Conservation (phyloP, 1,284 basidiomycete species). For the Ceratobasidium sp. region DNA sequence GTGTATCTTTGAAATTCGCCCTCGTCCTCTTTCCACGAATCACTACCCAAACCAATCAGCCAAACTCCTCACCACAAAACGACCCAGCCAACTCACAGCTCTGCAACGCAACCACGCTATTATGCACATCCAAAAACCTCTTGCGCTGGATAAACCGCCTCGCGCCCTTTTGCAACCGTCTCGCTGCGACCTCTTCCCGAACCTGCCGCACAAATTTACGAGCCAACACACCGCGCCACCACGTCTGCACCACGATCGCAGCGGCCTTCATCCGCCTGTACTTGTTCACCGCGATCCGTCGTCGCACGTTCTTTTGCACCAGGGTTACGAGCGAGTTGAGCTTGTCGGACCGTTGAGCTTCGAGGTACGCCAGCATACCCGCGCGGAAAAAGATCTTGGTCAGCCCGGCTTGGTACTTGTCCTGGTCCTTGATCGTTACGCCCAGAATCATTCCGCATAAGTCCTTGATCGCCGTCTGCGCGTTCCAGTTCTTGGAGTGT, state of each 20-base stretch:
- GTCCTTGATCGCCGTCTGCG: conserved; percentile 74
- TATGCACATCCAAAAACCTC: conserved; percentile 71
- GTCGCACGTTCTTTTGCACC: conserved; percentile 96
- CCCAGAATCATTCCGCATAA: conserved; percentile 90
- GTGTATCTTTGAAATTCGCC: conserved; percentile 68
- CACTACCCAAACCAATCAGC: conserved; percentile 59
- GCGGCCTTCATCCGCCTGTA: conserved; percentile 79
- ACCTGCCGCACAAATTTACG: conserved; percentile 75
- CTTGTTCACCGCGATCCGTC: conserved; percentile 83
- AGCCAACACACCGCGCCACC: conserved; percentile 91
- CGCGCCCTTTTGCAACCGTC: conserved; percentile 78
- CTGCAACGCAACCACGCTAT: conserved; percentile 80
- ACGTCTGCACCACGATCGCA: conserved; percentile 89
- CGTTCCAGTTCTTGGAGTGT: conserved; percentile 82
- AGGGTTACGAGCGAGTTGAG: conserved; percentile 92
- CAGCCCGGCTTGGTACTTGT: conserved; percentile 96
- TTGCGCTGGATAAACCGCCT: conserved; percentile 81
- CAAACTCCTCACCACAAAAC: not conserved
- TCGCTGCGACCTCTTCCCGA: conserved; percentile 78
- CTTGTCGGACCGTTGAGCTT: conserved; percentile 87
- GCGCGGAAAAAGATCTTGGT: conserved; percentile 99
- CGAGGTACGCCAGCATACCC: conserved; percentile 97
- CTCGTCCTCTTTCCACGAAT: conserved; percentile 85
- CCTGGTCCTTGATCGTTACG: conserved; percentile 87
- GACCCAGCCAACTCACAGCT: conserved; percentile 70